A percentile compares a stretch with the other conserved stretches of the same genome.
Evolutionary conservation across 257 asterid species (phyloP).

Genomic region (Striga asiatica): DNA sequence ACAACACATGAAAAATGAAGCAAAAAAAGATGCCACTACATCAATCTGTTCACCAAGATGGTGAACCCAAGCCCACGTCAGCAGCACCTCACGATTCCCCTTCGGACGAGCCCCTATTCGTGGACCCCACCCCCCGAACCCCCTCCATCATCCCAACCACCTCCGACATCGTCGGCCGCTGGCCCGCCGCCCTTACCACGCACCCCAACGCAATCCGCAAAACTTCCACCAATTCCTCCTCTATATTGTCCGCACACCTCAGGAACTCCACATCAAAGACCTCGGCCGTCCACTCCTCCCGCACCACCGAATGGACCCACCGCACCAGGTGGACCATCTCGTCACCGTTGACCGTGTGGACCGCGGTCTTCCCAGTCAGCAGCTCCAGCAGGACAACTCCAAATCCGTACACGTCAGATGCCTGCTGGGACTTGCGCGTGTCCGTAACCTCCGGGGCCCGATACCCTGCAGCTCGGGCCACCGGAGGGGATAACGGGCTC

Average conservation of each 20-base stretch:
- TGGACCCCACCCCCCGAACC: constrained; percentile 20
- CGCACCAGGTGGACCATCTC: constrained; percentile 62
- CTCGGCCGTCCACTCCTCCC: constrained; percentile 93
- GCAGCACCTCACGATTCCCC: constrained; percentile 5
- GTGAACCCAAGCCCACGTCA: constrained; percentile 19
- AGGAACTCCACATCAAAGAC: constrained; percentile 71
- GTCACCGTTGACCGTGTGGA: constrained; percentile 58
- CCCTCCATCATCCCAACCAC: constrained; percentile 58
- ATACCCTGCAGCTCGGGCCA: constrained; percentile 80
- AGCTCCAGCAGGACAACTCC: constrained; percentile 78
- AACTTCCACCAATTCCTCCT: constrained; percentile 75
- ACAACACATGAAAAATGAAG: background rate
- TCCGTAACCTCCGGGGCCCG: constrained; percentile 84
- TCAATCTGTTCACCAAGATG: constrained; percentile 46
- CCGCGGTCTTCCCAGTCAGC: constrained; percentile 70
- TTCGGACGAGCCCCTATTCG: constrained; percentile 18
- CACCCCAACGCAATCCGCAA: constrained; percentile 71
- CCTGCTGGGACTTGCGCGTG: constrained; percentile 58
- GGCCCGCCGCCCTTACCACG: constrained; percentile 56
- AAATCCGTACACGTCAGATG: constrained; percentile 78
- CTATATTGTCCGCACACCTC: constrained; percentile 64
- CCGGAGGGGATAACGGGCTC: constrained; percentile 58
- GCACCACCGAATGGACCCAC: constrained; percentile 86
- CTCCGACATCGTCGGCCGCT: constrained; percentile 73
- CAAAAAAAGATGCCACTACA: too few relatives aligned